Evolutionary conservation across 257 asterid genomes (phyloP), one percentile per base, ranked within the genome.

Genomic region (Nicotiana benthamiana): DNA sequence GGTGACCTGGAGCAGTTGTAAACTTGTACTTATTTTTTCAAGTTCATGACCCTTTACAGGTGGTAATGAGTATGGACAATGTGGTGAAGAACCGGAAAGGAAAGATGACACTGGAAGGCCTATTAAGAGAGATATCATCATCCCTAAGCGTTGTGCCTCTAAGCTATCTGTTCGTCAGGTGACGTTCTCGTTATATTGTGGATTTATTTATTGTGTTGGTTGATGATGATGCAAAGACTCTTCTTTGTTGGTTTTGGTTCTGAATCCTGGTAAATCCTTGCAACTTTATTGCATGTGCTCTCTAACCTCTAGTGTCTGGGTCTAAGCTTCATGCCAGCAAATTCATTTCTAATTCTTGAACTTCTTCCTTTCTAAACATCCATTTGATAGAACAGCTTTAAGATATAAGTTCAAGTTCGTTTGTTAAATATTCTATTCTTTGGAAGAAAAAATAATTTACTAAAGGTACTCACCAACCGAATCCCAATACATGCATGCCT

Each of bases 41-140:
- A 48, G 61, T 24, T 74, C 43, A 24, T 74, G 78, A 24, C 3
- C 78, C 60, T 65, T 32, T 87, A 84, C 87, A 96, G 99, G 99
- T 72, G 99, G 99, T 80, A 96, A 96, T 82, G 99, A 96, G 89
- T 96, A 96, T 67, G 99, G 99, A 51, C 99, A 96, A 87, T 96
- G 99, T 85, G 98, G 98, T 77, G 99, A 93, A 90, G 98, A 96
- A 75, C 94, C 98, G n/a, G 99, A 94, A 88, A 92, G 97, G 81
- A 93, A 90, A 89, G 97, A 89, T 83, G 98, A 92, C 84, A 89
- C 93, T 1, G 97, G 96, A 60, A 90, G 87, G 84, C 97, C 94
- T 54, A 92, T 94, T 79, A 90, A 94, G 87, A 92, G 99, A 86
- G 98, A 96, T 89, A 96, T 94, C 84, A 93, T 90, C 83, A 92